A percentile compares a stretch with the other conserved stretches of the same genome.
Evolutionary conservation across 108 stramenopile genomes (phyloP).

Genomic region (Cyclostephanos tholiformis): DNA sequence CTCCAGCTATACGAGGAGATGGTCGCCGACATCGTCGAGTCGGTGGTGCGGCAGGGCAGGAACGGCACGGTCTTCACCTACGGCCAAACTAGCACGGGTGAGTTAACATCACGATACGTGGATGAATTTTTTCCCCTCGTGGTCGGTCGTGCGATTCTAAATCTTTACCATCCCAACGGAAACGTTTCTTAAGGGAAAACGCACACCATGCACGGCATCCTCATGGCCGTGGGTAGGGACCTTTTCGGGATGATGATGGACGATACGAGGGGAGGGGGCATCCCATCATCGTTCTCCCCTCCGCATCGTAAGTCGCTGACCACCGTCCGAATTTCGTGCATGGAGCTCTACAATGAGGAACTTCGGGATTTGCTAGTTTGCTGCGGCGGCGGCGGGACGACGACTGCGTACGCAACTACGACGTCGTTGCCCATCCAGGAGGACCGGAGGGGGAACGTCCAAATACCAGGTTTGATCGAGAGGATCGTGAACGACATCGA

Average conservation of each 20-base stretch:
- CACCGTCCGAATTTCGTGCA: slow-evolving; percentile 80
- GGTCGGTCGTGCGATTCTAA: background rate
- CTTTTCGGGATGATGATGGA: slow-evolving; percentile 45
- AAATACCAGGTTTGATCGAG: slow-evolving; percentile 58
- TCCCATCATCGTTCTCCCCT: background rate
- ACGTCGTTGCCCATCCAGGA: slow-evolving; percentile 53
- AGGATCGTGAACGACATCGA: slow-evolving; percentile 58
- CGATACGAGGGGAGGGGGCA: background rate
- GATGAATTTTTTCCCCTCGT: background rate
- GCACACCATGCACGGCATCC: slow-evolving; percentile 62
- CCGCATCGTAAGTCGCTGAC: slow-evolving; percentile 8
- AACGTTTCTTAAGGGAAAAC: slow-evolving; percentile 34
- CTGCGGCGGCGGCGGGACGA: too few species aligned
- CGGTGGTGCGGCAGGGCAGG: slow-evolving; percentile 68
- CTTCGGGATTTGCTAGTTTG: slow-evolving; percentile 88
- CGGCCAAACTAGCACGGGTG: slow-evolving; percentile 51
- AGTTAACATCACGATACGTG: background rate
- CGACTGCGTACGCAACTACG: too few species aligned
- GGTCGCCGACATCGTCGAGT: slow-evolving; percentile 61
- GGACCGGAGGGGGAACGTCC: slow-evolving; percentile 90
- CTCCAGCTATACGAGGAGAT: slow-evolving; percentile 74
- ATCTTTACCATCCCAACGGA: too few species aligned
- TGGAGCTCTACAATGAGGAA: slow-evolving; percentile 98
- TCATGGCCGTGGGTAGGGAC: slow-evolving; percentile 63
- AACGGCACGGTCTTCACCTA: slow-evolving; percentile 86